Evolutionary conservation across 1,284 basidiomycete species (phyloP), one percentile per base, ranked within the genome.

Genomic region (Exobasidium rhododendri): DNA sequence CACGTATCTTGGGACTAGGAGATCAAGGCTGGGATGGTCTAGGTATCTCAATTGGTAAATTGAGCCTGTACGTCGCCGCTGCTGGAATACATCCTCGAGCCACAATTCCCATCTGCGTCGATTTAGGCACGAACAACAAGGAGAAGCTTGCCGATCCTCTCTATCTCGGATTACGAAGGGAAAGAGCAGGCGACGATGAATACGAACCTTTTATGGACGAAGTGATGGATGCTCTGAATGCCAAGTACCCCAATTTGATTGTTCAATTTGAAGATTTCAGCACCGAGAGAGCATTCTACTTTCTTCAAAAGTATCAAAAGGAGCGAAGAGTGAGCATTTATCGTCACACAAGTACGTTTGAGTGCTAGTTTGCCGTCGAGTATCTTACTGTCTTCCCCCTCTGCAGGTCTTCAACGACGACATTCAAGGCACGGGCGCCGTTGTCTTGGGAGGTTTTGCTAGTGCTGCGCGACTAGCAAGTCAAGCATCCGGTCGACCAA

Each of bases 1-100:
- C 90, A 17, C 88, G 93, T 60, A 94, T 97, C 71, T 85, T 97
- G 28, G 93, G 94, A 66, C 83, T 97, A 30, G 94, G 94, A 35
- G 94, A 97, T 79, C 86, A 96, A 22, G 84, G 84, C 20, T 81
- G 80, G 58, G 74, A 82, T 54, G 83, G 83, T 43, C 90, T 94
- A 88, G 91, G 91, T 2, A 97, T 97, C 74, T 87, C 89, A 22
- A 89, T 94, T 65, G 93, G 93, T 49, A 97, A 97, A 81, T 84
- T 97, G 13, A 92, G 90, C 24, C 85, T 97, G 40, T 97, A 96
- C 78, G 85, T 94, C 63, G 91, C 91, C 32, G 91, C 91, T 49
- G 89, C 89, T 64, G 92, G 92, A 58, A 89, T 96, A 67, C 89
- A 90, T 60, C 92, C 91, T 3, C 82, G 86, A 35, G 89, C 90